Base-by-base conservation (phyloP, 2,329 filamentous ascomycete species). In the Xylariaceae sp. region DNA sequence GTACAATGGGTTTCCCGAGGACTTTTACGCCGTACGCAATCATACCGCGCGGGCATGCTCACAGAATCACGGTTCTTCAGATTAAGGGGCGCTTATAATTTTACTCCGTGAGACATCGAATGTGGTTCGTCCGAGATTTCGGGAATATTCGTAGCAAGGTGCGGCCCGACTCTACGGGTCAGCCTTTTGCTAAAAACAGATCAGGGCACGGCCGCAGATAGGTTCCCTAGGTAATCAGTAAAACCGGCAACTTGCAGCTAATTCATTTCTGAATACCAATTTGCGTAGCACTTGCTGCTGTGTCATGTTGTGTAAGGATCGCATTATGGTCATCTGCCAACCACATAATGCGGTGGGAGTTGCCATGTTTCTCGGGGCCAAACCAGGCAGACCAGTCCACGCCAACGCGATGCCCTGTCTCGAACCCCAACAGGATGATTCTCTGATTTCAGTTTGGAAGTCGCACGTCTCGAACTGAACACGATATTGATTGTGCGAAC, bases 121-220 rank as follows among this genome's bases (percentile, higher is more conserved):
- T 30, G 23, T 30, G 23, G 23, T 30, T 30, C 23, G 23, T 30
- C 13, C 41, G 5, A 13, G 5, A 4, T 30, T 49, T 9, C 7
- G 17, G 17, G 47, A 9, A 11, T 23, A 51, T 52, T 17, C 15
- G 35, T 51, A n/a, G 41, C 13, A 45, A n/a, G 13, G 17, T 51
- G 35, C 54, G 58, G 52, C 30, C 60, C 53, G 55, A 62, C 54
- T 62, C 18, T 51, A 47, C 37, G n/a, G 18, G 49, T 52, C 51
- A 45, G 30, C 30, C 23, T 23, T n/a, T n/a, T 48, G 15, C 5
- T 51, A 35, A 15, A 41, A 37, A 15, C 47, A 41, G 39, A 41
- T 48, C 47, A n/a, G 49, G 37, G 51, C 49, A 49, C 50, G 44
- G 41, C 49, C 23, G 8, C 39, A 47, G 18, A 37, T 6, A 13